Evolutionary conservation across 2,329 filamentous ascomycete species (phyloP), one percentile per base, ranked within the genome.

Genomic region (Stemphylium lycopersici): DNA sequence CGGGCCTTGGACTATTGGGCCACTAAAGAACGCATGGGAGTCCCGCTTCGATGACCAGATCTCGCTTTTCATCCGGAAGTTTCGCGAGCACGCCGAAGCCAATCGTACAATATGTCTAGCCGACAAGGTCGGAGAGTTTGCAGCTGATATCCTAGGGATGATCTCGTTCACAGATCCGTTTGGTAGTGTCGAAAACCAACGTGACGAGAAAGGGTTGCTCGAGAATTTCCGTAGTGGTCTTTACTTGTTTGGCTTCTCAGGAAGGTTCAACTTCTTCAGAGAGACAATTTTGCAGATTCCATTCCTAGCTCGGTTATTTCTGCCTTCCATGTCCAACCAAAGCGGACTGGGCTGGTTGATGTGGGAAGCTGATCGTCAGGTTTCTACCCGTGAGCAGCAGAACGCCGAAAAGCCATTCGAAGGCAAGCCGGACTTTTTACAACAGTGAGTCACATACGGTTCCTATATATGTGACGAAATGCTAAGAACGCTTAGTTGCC

Each of bases 101-200:
- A 45, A 54, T 22, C 54, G 59, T 2, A 50, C 62, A 4, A 60
- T 78, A 7, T 68, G 70, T 32, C n/a, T 78, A 2, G 69, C 61
- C 10, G 71, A 77, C 52, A 78, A 76, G 48, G 66, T 75, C 4
- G 73, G 74, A 15, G 69, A 78, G 52, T 78, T 77, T 54, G 75
- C 76, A 2, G 74, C 75, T 3, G 77, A 79, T 41, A 72, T 77
- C 36, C 75, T 79, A 69, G 74, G 72, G 6, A 73, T 75, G 66
- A 66, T 79, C 7, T 68, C 67, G 2, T 79, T 79, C 53, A 65
- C 61, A 3, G 41, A 69, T 3, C 64, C 75, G 3, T 78, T 75
- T 66, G 76, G 76, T 0, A 76, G 76, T 46, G 72, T 79, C 12
- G 49, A 66, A 55, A 75, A 77, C 40, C 68, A 73, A 49, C 67